phyloP scores from a whole-genome alignment of 2,329 filamentous ascomycete genomes.

The Trichoderma hamatum region DNA sequence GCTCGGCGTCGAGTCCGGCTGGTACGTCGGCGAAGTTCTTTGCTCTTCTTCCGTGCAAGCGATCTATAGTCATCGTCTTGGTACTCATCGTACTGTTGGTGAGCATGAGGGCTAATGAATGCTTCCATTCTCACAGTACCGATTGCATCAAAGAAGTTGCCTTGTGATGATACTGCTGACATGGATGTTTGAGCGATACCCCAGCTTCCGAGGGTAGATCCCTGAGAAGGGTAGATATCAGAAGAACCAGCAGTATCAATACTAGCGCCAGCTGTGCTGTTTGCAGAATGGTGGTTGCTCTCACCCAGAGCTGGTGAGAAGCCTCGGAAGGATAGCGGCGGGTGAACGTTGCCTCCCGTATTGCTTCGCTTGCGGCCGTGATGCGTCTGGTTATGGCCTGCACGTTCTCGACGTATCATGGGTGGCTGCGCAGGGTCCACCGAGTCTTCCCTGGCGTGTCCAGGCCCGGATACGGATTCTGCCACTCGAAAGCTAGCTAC shows the following conservation, averaged over 20 bases:
- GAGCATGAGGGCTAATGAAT: conserved; percentile 73
- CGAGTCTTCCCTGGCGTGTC: conserved; percentile 52
- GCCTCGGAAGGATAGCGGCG: conserved; percentile 74
- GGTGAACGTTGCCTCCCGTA: conserved; percentile 74
- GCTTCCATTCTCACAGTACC: conserved; percentile 97
- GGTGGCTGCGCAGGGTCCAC: conserved; percentile 71
- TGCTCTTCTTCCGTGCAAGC: conserved; percentile 55
- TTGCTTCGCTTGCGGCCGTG: conserved; percentile 89
- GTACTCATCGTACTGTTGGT: conserved; percentile 51
- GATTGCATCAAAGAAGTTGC: conserved; percentile 81
- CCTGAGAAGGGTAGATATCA: conserved; percentile 62
- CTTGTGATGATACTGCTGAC: conserved; percentile 58
- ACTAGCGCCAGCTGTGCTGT: conserved; percentile 62
- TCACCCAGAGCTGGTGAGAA: conserved; percentile 63
- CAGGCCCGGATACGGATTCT: conserved; percentile 44
- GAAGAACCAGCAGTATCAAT: conserved; percentile 62
- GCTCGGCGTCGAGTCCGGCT: conserved; percentile 59
- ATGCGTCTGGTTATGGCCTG: conserved; percentile 44
- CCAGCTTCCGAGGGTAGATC: conserved; percentile 50
- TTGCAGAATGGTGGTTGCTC: conserved; percentile 52
- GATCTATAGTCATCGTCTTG: conserved; percentile 55
- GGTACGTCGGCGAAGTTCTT: conserved; percentile 55
- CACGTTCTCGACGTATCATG: conserved; percentile 67
- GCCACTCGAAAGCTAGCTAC: conserved; percentile 42
- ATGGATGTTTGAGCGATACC: conserved; percentile 50